Percentiles rank a stretch among this genome's conserved stretches.
Evolutionary conservation across 2,329 filamentous ascomycete species (phyloP).

Genomic region (Scedosporium dehoogii): DNA sequence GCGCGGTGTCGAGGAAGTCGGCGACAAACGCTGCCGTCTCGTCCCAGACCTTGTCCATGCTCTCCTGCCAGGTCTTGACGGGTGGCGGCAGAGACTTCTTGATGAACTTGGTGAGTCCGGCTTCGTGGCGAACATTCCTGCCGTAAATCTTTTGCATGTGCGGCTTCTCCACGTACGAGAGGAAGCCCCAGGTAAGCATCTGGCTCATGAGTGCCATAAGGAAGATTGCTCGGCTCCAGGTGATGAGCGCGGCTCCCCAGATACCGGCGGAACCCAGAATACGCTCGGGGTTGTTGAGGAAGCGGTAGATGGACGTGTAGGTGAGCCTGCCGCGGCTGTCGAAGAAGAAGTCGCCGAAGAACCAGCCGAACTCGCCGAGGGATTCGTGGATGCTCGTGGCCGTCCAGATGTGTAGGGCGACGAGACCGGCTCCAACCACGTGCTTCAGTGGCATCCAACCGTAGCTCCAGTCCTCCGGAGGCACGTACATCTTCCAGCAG

Average conservation of each 20-base stretch:
- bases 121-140: slow-evolving; percentile 69
- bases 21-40: slow-evolving; percentile 84
- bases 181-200: slow-evolving; percentile 73
- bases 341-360: slow-evolving; percentile 98
- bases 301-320: slow-evolving; percentile 95
- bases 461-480: slow-evolving; percentile 79
- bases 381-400: slow-evolving; percentile 89
- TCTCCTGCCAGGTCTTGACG: slow-evolving; percentile 74
- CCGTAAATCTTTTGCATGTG: slow-evolving; percentile 99
- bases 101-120: slow-evolving; percentile 85
- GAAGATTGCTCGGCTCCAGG: slow-evolving; percentile 79
- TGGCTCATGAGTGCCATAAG: slow-evolving; percentile 79
- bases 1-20: slow-evolving; percentile 76
- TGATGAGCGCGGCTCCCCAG: slow-evolving; percentile 91
- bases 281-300: slow-evolving; percentile 93
- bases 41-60: slow-evolving; percentile 77
- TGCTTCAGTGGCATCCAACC: slow-evolving; percentile 81
- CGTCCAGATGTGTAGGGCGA: slow-evolving; percentile 87
- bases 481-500: slow-evolving; percentile 90
- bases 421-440: slow-evolving; percentile 68
- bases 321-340: slow-evolving; percentile 81
- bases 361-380: slow-evolving; percentile 96
- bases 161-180: slow-evolving; percentile 87
- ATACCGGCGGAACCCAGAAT: slow-evolving; percentile 89
- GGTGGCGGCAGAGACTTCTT: slow-evolving; percentile 76